Evolutionary conservation across 768 basidiomycete genomes (phyloP).

Genomic region (Steccherinum ochraceum): DNA sequence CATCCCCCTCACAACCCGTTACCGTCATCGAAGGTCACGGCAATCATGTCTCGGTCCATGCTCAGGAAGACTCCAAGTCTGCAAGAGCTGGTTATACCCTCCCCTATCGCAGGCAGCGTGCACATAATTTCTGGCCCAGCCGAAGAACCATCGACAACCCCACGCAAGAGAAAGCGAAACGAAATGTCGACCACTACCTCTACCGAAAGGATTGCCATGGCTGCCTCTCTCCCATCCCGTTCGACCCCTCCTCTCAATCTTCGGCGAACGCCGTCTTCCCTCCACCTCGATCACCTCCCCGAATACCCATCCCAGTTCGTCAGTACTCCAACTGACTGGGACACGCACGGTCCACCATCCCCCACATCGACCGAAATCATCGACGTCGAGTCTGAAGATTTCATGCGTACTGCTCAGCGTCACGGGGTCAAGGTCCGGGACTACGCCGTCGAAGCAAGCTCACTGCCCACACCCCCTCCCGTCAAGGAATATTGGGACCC

Average conservation of each 20-base stretch:
- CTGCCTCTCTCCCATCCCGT: neutral
- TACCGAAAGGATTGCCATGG: neutral
- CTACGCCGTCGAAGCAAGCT: slow-evolving; percentile 17
- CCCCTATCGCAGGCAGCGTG: neutral
- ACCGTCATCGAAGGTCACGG: neutral
- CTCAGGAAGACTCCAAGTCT: neutral
- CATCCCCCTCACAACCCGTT: no score
- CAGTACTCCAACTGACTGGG: neutral
- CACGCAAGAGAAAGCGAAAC: neutral
- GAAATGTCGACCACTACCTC: neutral
- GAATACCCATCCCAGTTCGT: neutral
- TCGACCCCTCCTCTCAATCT: neutral
- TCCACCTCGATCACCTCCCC: neutral
- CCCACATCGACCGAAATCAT: slow-evolving; percentile 23
- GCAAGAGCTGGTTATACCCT: neutral
- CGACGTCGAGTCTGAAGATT: slow-evolving; percentile 14
- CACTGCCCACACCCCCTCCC: neutral
- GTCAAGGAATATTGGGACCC: slow-evolving; percentile 8
- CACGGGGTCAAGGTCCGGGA: slow-evolving; percentile 28
- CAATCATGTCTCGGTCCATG: neutral
- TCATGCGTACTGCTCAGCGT: slow-evolving; percentile 10
- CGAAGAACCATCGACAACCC: neutral
- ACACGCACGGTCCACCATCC: slow-evolving; percentile 13
- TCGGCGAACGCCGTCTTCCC: neutral
- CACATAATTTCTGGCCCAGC: neutral